Evolutionary conservation across 345 rosid genomes (phyloP).

Genomic region (Syzygium grande): DNA sequence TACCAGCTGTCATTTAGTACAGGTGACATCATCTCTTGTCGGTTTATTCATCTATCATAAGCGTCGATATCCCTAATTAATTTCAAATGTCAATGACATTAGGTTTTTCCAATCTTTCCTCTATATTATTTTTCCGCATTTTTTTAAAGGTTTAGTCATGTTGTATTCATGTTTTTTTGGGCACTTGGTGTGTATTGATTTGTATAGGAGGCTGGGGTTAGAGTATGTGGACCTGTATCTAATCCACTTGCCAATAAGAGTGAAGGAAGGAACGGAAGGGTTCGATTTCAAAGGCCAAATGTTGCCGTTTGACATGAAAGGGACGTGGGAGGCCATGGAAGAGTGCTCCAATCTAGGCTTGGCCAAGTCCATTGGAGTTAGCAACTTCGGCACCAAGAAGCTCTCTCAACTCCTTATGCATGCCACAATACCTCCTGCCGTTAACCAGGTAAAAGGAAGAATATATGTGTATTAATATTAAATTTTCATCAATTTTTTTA

Average conservation of each 20-base stretch:
- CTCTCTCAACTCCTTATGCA: constrained; percentile 3
- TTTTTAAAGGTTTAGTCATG: background rate
- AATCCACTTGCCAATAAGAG: constrained; percentile 29
- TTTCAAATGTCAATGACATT: background rate
- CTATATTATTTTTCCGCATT: background rate
- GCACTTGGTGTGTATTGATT: background rate
- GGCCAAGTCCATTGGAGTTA: constrained; percentile 22
- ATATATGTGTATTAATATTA: background rate
- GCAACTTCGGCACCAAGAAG: constrained; percentile 20
- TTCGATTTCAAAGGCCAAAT: constrained; percentile 2
- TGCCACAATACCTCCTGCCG: constrained; percentile 17
- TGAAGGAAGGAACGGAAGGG: constrained; percentile 1
- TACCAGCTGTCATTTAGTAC: too few relatives aligned
- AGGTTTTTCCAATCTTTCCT: background rate
- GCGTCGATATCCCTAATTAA: too few relatives aligned
- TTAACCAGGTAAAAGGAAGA: constrained; percentile 10
- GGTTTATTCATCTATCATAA: too few relatives aligned
- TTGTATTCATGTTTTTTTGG: background rate
- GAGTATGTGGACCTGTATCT: constrained; percentile 35
- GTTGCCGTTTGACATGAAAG: constrained; percentile 8
- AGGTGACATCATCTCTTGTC: too few relatives aligned
- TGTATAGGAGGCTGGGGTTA: constrained; percentile 23
- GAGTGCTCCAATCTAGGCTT: constrained; percentile 16
- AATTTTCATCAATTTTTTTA: too few relatives aligned
- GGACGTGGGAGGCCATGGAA: constrained; percentile 26